Evolutionary conservation across 805 yeast species (phyloP), one percentile per base, ranked within the genome.

Genomic region (Metschnikowia gruessii): DNA sequence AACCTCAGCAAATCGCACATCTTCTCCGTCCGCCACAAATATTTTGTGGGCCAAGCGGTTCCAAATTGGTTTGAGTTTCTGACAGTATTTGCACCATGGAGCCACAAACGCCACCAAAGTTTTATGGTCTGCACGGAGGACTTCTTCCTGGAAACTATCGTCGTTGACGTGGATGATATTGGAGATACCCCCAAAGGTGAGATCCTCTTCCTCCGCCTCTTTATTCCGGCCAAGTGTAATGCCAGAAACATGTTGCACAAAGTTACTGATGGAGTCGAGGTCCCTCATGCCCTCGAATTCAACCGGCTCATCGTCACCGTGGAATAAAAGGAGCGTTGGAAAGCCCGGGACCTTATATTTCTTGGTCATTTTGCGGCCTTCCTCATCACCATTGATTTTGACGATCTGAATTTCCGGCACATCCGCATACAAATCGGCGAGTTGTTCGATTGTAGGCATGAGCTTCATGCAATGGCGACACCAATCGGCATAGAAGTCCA

Each of bases 391-490:
- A 60, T 83, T 81, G 40, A 82, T 73, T 54, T 80, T 78, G 13
- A 76, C 72, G 37, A 81, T 66, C 53, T 76, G 78, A 21, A 81
- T 62, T 17, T 65, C 62, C 15, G 72, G 73, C 4, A 58, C 53
- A 36, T 54, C 50, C 17, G 55, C 61, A 44, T 65, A 72, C 18
- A 56, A 30, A 1, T 63, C 67, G 1, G 68, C 68, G 11, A 72
- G 55, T 55, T 64, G 37, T 45, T 63, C 56, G 42, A 61, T 57
- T 1, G 54, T 55, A 5, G 88, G 88, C 60, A 69, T 72, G 57
- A 83, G 59, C 31, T 68, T 70, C 59, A 77, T 78, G 60, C 90
- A 83, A 61, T 83, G 88, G 31, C 81, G 68, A 62, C 90, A 83
- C 90, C 90, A 83, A 43, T 79, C 81, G 9, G 90, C 87, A 56